Base-by-base conservation (phyloP, 192 early-diverging fungal genomes). In the Rhizophagus sp. region DNA sequence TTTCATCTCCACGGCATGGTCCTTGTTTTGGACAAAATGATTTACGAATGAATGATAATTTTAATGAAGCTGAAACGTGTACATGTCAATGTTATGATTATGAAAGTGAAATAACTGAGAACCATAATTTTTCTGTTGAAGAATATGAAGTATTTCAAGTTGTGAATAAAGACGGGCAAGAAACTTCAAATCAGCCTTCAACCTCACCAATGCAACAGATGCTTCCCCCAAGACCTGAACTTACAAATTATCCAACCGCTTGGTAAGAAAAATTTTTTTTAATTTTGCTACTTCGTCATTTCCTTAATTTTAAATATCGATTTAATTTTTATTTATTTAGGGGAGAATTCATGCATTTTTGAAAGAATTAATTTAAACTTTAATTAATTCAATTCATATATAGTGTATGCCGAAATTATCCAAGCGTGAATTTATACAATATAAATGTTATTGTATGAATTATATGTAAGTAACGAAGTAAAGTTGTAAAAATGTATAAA, bases 61-160 rank as follows among this genome's bases (percentile, higher is more conserved):
- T 69, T 69, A 69, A 69, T 8, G 27, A 30, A 19, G n/a, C 73
- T 11, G 73, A n/a, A 10, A 74, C 44, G 13, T 74, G 73, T 57
- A 61, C 73, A 25, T 74, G 49, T 61, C 49, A 74, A 74, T 74
- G 73, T 27, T 61, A 33, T 19, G 44, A 49, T 25, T 74, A 74
- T 61, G 73, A 74, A 57, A 74, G 24, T 52, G 73, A 74, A 74
- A 74, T 74, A 52, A 33, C 25, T 34, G 73, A 74, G 9, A 25
- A 10, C 27, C 49, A 49, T 25, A 61, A 24, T 61, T 74, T 74
- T 52, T 50, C 73, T 4, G 73, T 74, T 61, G 73, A 74, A 61
- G 73, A 74, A 61, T 74, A 57, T 74, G 73, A 74, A 74, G 73
- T 74, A 33, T 74, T 74, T 74, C 73, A 74, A 27, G 52, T 74